These are phyloP conservation scores for Lactarius pseudohatsudake DNA, from an alignment of 768 basidiomycete genomes.

Conservation along the genomic window DNA sequence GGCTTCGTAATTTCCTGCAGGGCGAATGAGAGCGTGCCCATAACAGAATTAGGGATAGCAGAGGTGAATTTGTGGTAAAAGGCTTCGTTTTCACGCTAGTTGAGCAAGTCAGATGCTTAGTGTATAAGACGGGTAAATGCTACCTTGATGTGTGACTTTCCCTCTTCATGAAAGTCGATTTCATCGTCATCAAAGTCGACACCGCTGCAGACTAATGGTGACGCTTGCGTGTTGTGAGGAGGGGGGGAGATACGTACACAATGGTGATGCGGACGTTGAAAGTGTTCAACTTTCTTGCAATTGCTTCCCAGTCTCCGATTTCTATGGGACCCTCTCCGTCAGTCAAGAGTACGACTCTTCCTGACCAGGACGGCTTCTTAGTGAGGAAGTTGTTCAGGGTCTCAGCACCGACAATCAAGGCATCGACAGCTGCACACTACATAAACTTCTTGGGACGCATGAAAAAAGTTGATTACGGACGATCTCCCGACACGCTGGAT, in stretches of 20 bases:
- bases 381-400: conserved; percentile 67
- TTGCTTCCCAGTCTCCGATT: conserved; percentile 72
- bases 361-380: conserved; percentile 79
- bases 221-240: conserved; percentile 5
- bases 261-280: conserved; percentile 61
- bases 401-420: conserved; percentile 82
- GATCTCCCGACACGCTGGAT: conserved; percentile 59
- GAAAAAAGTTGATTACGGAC: conserved; percentile 42
- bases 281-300: conserved; percentile 61
- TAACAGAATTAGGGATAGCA: conserved; percentile 47
- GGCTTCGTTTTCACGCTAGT: conserved; percentile 68
- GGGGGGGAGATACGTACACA: conserved; percentile 51
- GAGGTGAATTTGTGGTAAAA: conserved; percentile 57
- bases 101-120: background rate
- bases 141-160: conserved; percentile 77
- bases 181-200: conserved; percentile 84
- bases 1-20: conserved; percentile 60
- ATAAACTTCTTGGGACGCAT: conserved; percentile 8
- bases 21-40: conserved; percentile 66
- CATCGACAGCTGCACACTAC: conserved; percentile 66
- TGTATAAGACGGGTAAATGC: conserved; percentile 9
- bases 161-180: conserved; percentile 57
- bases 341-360: conserved; percentile 80
- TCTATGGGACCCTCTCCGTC: conserved; percentile 80
- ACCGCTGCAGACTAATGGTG: conserved; percentile 52